Conservation (phyloP, 768 basidiomycete species). For the Cystobasidium tubakii region DNA sequence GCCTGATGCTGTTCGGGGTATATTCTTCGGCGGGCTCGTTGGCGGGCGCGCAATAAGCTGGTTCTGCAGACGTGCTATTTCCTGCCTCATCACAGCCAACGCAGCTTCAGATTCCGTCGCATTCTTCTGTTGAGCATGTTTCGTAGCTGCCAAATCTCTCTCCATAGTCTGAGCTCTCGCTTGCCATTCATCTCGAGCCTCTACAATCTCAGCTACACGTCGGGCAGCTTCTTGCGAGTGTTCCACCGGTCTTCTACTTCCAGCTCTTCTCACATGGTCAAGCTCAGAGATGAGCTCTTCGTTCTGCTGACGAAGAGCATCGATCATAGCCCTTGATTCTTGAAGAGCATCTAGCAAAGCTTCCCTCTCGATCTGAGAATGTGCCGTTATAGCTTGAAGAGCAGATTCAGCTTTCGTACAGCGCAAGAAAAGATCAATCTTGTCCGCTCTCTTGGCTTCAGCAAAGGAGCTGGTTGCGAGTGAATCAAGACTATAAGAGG, state of each 20-base stretch:
- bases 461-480: not conserved
- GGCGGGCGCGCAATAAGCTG: not conserved
- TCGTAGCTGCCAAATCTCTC: not conserved
- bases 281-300: slow-evolving; percentile 9
- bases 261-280: not conserved
- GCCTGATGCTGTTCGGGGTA: not conserved
- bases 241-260: not conserved
- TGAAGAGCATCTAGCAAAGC: slow-evolving; percentile 31
- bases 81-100: not conserved
- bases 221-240: slow-evolving; percentile 11
- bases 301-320: slow-evolving; percentile 32
- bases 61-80: not conserved
- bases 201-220: slow-evolving; percentile 23
- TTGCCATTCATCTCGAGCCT: slow-evolving; percentile 28
- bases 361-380: slow-evolving; percentile 17
- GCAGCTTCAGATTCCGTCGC: not conserved
- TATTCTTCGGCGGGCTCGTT: not conserved
- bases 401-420: slow-evolving; percentile 23
- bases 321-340: not conserved
- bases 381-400: slow-evolving; percentile 7
- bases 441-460: slow-evolving; percentile 26
- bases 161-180: slow-evolving; percentile 18
- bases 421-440: slow-evolving; percentile 33
- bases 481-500: not conserved
- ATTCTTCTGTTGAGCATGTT: not conserved